phyloP scores from a whole-genome alignment of 2,329 filamentous ascomycete species.

The Ceratocystis ficicola region DNA sequence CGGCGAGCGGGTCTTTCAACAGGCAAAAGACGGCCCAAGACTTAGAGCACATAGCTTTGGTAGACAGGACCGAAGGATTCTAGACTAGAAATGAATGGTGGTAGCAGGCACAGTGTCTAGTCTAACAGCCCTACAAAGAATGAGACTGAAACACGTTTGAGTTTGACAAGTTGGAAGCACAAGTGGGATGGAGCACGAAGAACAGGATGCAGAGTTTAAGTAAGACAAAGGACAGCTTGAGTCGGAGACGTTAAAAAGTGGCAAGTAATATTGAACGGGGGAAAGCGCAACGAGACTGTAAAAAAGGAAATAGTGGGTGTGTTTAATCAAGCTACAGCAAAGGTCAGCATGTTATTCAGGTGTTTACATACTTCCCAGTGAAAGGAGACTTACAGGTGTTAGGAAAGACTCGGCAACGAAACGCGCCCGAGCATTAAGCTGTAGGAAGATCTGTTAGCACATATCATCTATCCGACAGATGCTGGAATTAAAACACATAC shows the following conservation, averaged over 20 bases:
- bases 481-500: conserved; percentile 42
- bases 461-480: neutral
- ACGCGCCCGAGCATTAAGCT: conserved; percentile 92
- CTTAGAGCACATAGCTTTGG: neutral
- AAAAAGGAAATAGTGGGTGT: neutral
- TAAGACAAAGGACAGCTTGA: neutral
- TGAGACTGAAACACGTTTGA: conserved; percentile 5
- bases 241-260: neutral
- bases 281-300: neutral
- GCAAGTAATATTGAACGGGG: conserved; percentile 6
- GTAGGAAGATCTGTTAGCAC: conserved; percentile 14
- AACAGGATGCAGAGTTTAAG: neutral
- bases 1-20: neutral
- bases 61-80: neutral
- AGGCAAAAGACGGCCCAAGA: neutral
- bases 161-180: neutral
- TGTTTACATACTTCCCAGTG: neutral
- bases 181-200: neutral
- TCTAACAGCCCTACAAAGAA: neutral
- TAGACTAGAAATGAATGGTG: neutral
- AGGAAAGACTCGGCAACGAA: conserved; percentile 98
- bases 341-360: neutral
- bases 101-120: neutral
- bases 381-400: conserved; percentile 55
- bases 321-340: conserved; percentile 21